Base-by-base conservation (phyloP, 2,329 filamentous ascomycete genomes). In the Nothopassalora personata region DNA sequence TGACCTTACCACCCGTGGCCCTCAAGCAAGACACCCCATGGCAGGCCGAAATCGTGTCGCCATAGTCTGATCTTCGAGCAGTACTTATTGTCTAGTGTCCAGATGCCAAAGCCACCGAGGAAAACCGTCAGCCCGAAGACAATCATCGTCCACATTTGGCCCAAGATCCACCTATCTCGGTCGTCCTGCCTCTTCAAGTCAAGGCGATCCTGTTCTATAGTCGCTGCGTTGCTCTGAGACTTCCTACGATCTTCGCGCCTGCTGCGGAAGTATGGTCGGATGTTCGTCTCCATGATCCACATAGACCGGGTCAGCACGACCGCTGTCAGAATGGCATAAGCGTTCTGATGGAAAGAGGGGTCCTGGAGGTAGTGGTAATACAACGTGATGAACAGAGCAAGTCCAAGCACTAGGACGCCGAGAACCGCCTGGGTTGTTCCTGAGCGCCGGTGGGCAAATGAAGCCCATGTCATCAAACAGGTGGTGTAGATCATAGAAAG, bases 291-390 rank as follows among this genome's bases (percentile, higher is more conserved):
- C 87, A 93, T 93, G 28, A 89, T 84, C 71, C 85, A 90, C 79
- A 92, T 86, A 67, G 86, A 88, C 34, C 88, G 85, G 55, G 88
- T 77, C 27, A 94, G 80, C 23, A 93, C 84, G 46, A 86, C 78
- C 5, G 81, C 80, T 0, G 90, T 94, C 47, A 95, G 76, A 3
- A 88, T 70, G 1, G 86, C 89, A 67, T 91, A 95, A 4, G 87
- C 87, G 61, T 85, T 86, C 71, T 95, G 90, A 74, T 95, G 91
- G 73, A 95, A 95, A 1, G 84, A 79, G 0, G 91, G 90, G 64
- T 95, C 86, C 70, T 92, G 90, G 15, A 91, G 84, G 62, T 89
- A 85, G 70, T 91, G 88, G 74, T 96, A 96, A 73, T 88, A 84
- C 45, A 88, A 79, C 13, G 90, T 94, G 72, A 95, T 92, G 68